Percentiles rank a stretch among this genome's conserved stretches.
phyloP scores from a whole-genome alignment of 2,329 filamentous ascomycete species.

The Raffaelea deltoideospora region DNA sequence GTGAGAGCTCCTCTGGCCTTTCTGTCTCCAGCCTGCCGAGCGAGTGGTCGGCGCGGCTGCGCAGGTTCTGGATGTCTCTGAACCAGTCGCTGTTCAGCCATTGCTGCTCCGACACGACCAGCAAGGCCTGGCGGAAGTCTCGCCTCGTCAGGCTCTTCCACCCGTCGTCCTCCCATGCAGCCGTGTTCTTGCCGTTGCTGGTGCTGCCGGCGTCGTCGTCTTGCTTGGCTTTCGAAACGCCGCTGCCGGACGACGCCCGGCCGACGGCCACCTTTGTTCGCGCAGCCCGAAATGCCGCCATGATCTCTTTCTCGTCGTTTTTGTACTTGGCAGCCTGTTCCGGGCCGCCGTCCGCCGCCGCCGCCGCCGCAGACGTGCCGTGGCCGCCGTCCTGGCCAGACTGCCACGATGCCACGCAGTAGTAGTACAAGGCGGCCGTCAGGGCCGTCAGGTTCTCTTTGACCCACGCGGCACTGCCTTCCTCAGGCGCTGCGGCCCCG shows the following conservation, averaged over 20 bases:
- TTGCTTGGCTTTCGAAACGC: too few relatives aligned
- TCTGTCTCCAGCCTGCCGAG: too few relatives aligned
- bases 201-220: not conserved
- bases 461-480: constrained; percentile 27
- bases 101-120: constrained; percentile 36
- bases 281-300: constrained; percentile 22
- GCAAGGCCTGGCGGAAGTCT: constrained; percentile 48
- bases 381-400: constrained; percentile 1
- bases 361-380: not conserved
- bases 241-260: too few relatives aligned
- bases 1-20: too few relatives aligned
- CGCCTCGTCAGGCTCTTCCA: constrained; percentile 32
- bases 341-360: not conserved
- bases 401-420: constrained; percentile 30
- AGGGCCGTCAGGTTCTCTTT: constrained; percentile 34
- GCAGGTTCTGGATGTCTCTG: constrained; percentile 39
- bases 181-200: constrained; percentile 14
- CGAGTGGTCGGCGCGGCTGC: constrained; percentile 14
- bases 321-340: constrained; percentile 26
- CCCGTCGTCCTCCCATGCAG: constrained; percentile 31
- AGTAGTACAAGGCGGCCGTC: constrained; percentile 44
- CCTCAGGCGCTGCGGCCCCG: constrained; percentile 20
- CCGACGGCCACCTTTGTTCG: not conserved
- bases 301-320: constrained; percentile 28
- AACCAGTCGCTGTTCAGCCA: constrained; percentile 54